Base-by-base conservation (phyloP, 352 stramenopile species). In the Phytophthora pistaciae region DNA sequence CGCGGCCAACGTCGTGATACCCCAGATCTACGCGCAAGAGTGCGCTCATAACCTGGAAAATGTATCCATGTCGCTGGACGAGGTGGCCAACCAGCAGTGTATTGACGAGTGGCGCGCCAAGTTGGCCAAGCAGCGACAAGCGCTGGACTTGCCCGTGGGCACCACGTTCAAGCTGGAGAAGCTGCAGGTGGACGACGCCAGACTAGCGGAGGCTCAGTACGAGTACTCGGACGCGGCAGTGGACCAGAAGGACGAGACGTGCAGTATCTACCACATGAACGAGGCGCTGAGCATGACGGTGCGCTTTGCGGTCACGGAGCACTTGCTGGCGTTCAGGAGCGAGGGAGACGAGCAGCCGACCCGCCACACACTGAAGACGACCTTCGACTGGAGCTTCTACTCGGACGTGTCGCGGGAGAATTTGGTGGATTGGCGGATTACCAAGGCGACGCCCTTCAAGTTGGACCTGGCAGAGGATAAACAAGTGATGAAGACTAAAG, bases 361-460 rank as follows among this genome's bases (percentile, higher is more conserved):
- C 6, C 48, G 74, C 7, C 63, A 79, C 42, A 73, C 70, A 0
- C 42, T 82, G 10, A 72, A 78, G 29, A 74, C 74, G 8, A 70
- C 74, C 0, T 84, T 83, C 25, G 66, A 78, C 18, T 87, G 79
- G 79, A 74, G 54, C n/a, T 87, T 87, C 49, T 71, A 81, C 21
- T 83, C 79, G 25, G 70, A 83, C 25, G 74, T 87, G 58, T 82
- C 79, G 38, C 74, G 77, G 8, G 64, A 54, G 7, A 70, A 65
- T 11, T 56, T 83, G 23, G 40, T 87, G 16, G 74, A 87, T 44
- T 87, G 79, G 79, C 59, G 75, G 7, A 74, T 87, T 33, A 78
- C 69, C 7, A 49, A 75, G 10, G 50, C 68, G 18, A 77, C 79
- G 21, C 74, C 74, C 6, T 84, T 87, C 33, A 70, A 70, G 14